Evolutionary conservation across 129 eudicot genomes (phyloP).

Genomic region (sunflower (Helianthus annuus)): DNA sequence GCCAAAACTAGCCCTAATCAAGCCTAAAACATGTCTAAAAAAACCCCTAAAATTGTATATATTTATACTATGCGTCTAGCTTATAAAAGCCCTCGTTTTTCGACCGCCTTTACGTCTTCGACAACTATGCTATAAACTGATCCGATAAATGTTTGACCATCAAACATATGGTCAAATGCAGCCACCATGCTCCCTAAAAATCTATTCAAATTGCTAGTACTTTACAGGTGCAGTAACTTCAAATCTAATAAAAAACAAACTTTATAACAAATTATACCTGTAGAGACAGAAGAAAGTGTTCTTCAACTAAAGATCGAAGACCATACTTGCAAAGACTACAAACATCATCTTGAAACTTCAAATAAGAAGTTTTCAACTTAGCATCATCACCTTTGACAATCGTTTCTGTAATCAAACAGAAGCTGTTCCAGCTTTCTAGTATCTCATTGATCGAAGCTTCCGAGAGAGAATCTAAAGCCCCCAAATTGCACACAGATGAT

Average conservation of each 20-base stretch:
- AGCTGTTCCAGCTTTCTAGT: constrained; percentile 62
- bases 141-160: neutral
- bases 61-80: too few relatives aligned
- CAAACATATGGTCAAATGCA: neutral
- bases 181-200: neutral
- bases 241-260: constrained; percentile 17
- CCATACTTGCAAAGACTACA: constrained; percentile 27
- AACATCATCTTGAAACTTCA: constrained; percentile 23
- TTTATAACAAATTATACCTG: constrained; percentile 22
- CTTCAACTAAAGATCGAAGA: constrained; percentile 32
- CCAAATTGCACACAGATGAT: constrained; percentile 51
- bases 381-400: constrained; percentile 25
- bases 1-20: too few relatives aligned
- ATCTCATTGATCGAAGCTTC: constrained; percentile 53
- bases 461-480: constrained; percentile 50
- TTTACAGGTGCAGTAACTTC: constrained; percentile 6
- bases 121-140: too few relatives aligned
- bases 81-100: too few relatives aligned
- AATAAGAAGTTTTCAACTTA: constrained; percentile 8
- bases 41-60: too few relatives aligned
- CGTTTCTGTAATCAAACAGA: constrained; percentile 43
- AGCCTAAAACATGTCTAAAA: too few relatives aligned
- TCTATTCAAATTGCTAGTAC: too few relatives aligned
- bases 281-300: constrained; percentile 29
- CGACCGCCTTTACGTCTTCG: too few relatives aligned